phyloP scores from a whole-genome alignment of 2,329 filamentous ascomycete genomes.

The Fusarium haematococcum region DNA sequence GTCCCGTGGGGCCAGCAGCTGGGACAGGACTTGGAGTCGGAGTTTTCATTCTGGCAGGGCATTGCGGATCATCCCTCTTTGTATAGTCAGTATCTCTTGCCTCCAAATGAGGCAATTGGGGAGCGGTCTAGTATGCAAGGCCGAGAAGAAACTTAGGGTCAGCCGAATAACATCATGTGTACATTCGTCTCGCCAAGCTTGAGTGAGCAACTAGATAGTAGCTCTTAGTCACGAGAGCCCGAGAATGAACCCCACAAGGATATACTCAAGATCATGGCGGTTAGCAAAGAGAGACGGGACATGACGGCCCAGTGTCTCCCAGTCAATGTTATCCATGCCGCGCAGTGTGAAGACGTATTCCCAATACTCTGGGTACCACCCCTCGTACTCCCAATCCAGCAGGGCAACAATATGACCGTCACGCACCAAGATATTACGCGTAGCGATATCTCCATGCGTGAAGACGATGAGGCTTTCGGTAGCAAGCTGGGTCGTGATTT shows the following conservation, averaged over 20 bases:
- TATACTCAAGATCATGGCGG: slow-evolving; percentile 28
- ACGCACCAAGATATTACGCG: slow-evolving; percentile 28
- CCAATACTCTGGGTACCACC: slow-evolving; percentile 26
- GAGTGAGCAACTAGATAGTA: too few relatives aligned
- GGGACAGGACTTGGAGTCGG: not conserved
- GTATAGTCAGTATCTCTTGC: not conserved
- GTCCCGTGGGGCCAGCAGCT: not conserved
- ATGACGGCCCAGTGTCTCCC: slow-evolving; percentile 16
- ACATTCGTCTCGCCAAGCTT: too few relatives aligned
- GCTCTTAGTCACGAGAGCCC: not conserved
- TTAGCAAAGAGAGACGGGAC: slow-evolving; percentile 10
- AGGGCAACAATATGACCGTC: slow-evolving; percentile 12
- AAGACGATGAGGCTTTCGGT: slow-evolving; percentile 31
- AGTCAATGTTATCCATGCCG: slow-evolving; percentile 30
- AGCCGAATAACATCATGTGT: not conserved
- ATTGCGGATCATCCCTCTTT: not conserved
- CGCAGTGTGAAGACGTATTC: slow-evolving; percentile 23
- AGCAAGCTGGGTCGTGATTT: slow-evolving; percentile 39
- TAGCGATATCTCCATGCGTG: slow-evolving; percentile 21
- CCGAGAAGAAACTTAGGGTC: not conserved
- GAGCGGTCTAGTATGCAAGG: too few relatives aligned
- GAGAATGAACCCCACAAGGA: slow-evolving; percentile 13
- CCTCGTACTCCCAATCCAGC: slow-evolving; percentile 25
- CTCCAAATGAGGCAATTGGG: not conserved
- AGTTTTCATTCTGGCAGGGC: not conserved